Base-by-base conservation (phyloP, 2,329 filamentous ascomycete genomes). In the Venturia aucupariae region DNA sequence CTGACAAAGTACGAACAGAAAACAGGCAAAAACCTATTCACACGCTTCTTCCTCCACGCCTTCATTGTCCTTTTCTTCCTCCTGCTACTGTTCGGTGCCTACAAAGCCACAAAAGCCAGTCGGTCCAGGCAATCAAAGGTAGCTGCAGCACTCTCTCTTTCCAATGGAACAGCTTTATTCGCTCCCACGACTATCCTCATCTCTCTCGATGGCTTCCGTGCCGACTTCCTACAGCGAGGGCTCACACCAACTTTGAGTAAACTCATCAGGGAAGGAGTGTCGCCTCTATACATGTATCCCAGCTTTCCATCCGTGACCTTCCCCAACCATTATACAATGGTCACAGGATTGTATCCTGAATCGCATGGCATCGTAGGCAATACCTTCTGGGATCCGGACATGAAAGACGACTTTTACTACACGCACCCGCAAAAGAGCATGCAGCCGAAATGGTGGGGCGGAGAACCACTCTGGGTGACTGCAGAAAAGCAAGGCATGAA, bases 281-380 rank as follows among this genome's bases (percentile, higher is more conserved):
- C 92, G 6, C 93, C 94, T 2, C 83, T 86, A 68, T 97, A 93
- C 76, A 97, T 99, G 92, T 82, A 86, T 7, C 94, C 94, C 0
- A 95, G 91, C 46, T 99, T 99, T 69, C 94, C 94, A 0, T 96
- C 90, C 27, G 90, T 99, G 57, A 99, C 94, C 0, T 99, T 99
- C 70, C 94, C 94, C 3, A 79, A 97, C 70, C 94, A 97, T 75
- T 97, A 93, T 75, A 97, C 93, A 0, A 80, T 97, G 44, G 90
- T 91, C 0, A 97, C 94, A 0, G 94, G 94, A 0, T 77, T 97
- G 32, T 92, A 97, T 70, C 94, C 94, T 0, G 93, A 97, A 76
- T 88, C 87, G 65, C 94, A 99, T 72, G 94, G 94, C 0, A 82
- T 99, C 3, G 92, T 99, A 0, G 90, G 92, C 6, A 99, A 99